Percentiles rank a stretch among this genome's conserved stretches.
phyloP scores from a whole-genome alignment of 306 rosid species.

The Inga oerstediana region DNA sequence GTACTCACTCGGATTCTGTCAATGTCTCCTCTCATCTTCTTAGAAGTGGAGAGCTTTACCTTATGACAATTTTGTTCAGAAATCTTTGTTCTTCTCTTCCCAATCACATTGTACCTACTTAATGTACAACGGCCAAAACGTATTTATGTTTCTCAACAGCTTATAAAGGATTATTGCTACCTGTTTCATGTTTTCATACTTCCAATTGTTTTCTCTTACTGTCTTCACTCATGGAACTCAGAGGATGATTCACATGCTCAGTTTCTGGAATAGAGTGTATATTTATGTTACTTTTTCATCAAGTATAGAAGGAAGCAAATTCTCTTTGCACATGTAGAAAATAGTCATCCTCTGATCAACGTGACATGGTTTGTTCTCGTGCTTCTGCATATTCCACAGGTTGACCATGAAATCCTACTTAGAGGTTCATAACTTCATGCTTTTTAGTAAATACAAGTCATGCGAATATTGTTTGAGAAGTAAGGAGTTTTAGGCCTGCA shows the following conservation, averaged over 20 bases:
- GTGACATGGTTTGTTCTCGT: not conserved
- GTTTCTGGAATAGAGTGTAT: not conserved
- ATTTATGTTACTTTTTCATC: slow-evolving; percentile 5
- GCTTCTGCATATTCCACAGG: not conserved
- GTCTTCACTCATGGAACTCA: not conserved
- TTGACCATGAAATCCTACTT: not conserved
- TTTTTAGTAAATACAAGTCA: not conserved
- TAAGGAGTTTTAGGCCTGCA: not conserved
- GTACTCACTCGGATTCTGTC: slow-evolving; percentile 12
- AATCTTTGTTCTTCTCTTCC: not conserved
- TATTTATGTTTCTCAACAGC: not conserved
- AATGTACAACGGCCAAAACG: not conserved
- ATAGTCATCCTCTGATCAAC: not conserved
- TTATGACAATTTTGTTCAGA: not conserved
- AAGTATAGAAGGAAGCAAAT: not conserved
- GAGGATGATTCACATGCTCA: not conserved
- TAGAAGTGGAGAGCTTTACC: slow-evolving; percentile 1
- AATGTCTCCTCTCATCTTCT: not conserved
- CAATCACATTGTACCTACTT: not conserved
- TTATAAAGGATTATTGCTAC: slow-evolving; percentile 22
- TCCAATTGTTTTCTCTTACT: not conserved
- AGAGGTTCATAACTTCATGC: not conserved
- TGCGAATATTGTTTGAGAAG: not conserved
- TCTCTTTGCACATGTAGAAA: not conserved
- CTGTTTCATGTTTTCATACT: not conserved